A percentile compares a stretch with the other conserved stretches of the same genome.
Conservation (phyloP, 202 grass and related monocot genomes). For the Setaria italica region DNA sequence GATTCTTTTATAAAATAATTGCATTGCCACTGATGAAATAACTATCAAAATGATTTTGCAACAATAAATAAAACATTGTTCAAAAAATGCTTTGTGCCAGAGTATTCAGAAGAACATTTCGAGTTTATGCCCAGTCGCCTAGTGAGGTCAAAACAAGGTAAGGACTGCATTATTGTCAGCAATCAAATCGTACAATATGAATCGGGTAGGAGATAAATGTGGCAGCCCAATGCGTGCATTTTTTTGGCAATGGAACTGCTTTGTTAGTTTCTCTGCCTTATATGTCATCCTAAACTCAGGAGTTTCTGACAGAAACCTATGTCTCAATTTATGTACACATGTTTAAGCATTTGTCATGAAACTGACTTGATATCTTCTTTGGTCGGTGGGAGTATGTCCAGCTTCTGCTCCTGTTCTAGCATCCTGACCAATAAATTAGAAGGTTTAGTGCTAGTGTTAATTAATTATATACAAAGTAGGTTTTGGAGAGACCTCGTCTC, state of each 20-base stretch:
- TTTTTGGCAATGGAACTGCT: constrained; percentile 8
- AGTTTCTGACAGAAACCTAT: constrained; percentile 42
- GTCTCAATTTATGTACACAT: constrained; percentile 40
- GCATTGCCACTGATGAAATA: not conserved
- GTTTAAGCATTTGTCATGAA: constrained; percentile 40
- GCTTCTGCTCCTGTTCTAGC: constrained; percentile 44
- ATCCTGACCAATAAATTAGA: constrained; percentile 45
- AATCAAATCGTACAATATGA: constrained; percentile 24
- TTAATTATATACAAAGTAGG: not conserved
- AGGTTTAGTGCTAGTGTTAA: not conserved
- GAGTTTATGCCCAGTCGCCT: not conserved
- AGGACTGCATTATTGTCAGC: constrained; percentile 27
- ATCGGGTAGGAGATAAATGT: constrained; percentile 18
- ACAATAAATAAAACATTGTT: not conserved
- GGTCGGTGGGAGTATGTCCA: not conserved
- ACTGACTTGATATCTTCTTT: constrained; percentile 40
- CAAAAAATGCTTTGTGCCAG: not conserved
- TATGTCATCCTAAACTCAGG: constrained; percentile 45
- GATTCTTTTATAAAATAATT: not conserved
- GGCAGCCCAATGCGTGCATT: not conserved
- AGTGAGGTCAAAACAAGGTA: not conserved
- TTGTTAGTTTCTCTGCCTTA: constrained; percentile 45
- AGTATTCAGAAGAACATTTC: constrained; percentile 7
- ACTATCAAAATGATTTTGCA: not conserved
- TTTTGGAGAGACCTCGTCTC: constrained; percentile 3